Conservation (phyloP, 331 rosid genomes). For the Dryas integrifolia region DNA sequence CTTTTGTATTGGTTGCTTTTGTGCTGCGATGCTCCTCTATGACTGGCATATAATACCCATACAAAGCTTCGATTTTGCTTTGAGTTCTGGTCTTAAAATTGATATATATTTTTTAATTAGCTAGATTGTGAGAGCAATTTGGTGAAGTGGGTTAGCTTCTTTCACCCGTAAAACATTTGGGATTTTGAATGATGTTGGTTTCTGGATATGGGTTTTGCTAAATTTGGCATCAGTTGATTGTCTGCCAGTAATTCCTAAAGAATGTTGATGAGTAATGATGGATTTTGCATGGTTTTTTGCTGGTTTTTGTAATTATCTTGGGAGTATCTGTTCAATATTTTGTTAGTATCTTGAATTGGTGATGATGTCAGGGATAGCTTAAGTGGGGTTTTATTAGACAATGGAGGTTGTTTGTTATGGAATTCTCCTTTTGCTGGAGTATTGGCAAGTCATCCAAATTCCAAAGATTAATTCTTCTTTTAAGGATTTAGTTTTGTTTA, state of each 20-base stretch:
- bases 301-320: neutral
- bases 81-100: neutral
- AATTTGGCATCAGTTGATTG: neutral
- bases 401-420: neutral
- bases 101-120: neutral
- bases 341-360: neutral
- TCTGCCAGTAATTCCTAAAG: neutral
- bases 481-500: neutral
- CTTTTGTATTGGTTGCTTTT: neutral
- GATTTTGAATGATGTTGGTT: neutral
- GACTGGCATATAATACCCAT: neutral
- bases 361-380: neutral
- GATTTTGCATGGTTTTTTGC: neutral
- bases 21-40: neutral
- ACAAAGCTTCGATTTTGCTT: neutral
- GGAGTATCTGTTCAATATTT: neutral
- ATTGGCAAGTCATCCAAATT: neutral
- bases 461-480: neutral
- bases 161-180: neutral
- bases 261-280: neutral
- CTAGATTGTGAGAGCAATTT: neutral
- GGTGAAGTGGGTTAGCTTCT: neutral
- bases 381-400: neutral
- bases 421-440: neutral
- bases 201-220: neutral